Evolutionary conservation across 2,329 filamentous ascomycete genomes (phyloP).

Genomic region (Pleomassaria siparia): DNA sequence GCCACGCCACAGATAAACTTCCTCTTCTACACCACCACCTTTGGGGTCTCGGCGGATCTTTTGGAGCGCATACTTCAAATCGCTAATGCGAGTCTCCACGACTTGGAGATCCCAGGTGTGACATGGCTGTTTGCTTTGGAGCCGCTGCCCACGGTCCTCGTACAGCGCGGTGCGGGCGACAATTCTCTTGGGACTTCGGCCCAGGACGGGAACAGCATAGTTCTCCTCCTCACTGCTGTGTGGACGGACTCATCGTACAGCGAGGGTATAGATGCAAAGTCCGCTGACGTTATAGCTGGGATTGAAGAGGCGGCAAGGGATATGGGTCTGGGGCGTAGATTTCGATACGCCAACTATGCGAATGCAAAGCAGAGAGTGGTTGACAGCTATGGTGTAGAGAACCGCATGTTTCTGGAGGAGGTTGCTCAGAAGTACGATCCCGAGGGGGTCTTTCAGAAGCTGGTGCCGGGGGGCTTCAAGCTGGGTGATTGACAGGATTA

Average conservation of each 20-base stretch:
- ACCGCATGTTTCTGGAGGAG: constrained; percentile 5
- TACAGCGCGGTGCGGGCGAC: background rate
- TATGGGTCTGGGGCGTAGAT: constrained; percentile 12
- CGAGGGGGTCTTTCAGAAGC: constrained; percentile 24
- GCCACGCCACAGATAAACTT: background rate
- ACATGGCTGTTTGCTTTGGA: background rate
- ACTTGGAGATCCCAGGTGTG: background rate
- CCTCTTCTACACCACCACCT: constrained; percentile 1
- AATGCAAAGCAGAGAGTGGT: constrained; percentile 38
- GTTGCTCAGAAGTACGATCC: constrained; percentile 28
- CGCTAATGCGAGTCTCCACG: background rate
- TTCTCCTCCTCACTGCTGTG: background rate
- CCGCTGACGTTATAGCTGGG: constrained; percentile 19
- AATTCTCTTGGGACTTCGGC: background rate
- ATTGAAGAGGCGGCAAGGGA: constrained; percentile 16
- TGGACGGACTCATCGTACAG: constrained; percentile 16
- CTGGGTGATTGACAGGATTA: too few relatives aligned
- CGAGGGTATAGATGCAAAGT: constrained; percentile 21
- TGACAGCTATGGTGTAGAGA: constrained; percentile 17
- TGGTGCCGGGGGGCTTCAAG: constrained; percentile 25
- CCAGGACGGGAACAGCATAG: background rate
- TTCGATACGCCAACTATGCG: constrained; percentile 34
- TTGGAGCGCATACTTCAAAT: background rate
- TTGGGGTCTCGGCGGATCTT: constrained; percentile 1
- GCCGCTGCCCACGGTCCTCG: background rate